Percentiles rank a stretch among this genome's conserved stretches.
These are phyloP conservation scores for Saturnispora serradocipensis DNA, from an alignment of 805 yeast genomes.

Conservation along the genomic window DNA sequence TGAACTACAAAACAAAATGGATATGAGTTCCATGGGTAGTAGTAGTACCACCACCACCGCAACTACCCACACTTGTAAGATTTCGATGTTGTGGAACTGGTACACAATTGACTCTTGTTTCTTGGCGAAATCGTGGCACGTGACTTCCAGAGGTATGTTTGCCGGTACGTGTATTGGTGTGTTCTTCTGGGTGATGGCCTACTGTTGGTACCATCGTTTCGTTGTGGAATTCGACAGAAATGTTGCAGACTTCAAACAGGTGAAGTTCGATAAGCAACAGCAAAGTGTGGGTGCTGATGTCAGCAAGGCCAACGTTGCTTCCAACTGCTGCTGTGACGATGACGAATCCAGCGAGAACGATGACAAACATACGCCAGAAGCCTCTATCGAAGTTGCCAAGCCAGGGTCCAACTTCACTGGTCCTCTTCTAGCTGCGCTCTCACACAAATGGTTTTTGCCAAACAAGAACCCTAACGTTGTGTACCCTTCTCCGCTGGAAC, in stretches of 20 bases:
- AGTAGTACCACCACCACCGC: neutral
- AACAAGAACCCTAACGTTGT: slow-evolving; percentile 7
- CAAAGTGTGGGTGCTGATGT: neutral
- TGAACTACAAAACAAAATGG: slow-evolving; percentile 12
- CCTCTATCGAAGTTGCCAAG: neutral
- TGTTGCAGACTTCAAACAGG: slow-evolving; percentile 19
- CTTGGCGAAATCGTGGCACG: slow-evolving; percentile 56
- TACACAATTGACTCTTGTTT: slow-evolving; percentile 58
- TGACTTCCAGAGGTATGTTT: slow-evolving; percentile 46
- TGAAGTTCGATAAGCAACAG: slow-evolving; percentile 2
- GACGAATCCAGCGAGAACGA: neutral
- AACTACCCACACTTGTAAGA: slow-evolving; percentile 14
- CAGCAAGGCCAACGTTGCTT: neutral
- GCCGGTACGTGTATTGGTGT: slow-evolving; percentile 74
- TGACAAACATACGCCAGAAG: neutral
- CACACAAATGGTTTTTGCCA: slow-evolving; percentile 23
- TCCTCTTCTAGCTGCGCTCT: slow-evolving; percentile 20
- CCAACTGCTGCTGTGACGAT: slow-evolving; percentile 6
- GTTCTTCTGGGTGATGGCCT: slow-evolving; percentile 45
- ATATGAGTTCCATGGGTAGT: slow-evolving; percentile 9
- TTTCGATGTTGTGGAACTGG: slow-evolving; percentile 66
- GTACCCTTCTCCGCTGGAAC: slow-evolving; percentile 41
- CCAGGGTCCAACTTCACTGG: slow-evolving; percentile 14
- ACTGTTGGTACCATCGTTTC: slow-evolving; percentile 49
- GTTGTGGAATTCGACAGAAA: slow-evolving; percentile 43